Base-by-base conservation (phyloP, 495 filamentous ascomycete species). In the Daldinia loculata region DNA sequence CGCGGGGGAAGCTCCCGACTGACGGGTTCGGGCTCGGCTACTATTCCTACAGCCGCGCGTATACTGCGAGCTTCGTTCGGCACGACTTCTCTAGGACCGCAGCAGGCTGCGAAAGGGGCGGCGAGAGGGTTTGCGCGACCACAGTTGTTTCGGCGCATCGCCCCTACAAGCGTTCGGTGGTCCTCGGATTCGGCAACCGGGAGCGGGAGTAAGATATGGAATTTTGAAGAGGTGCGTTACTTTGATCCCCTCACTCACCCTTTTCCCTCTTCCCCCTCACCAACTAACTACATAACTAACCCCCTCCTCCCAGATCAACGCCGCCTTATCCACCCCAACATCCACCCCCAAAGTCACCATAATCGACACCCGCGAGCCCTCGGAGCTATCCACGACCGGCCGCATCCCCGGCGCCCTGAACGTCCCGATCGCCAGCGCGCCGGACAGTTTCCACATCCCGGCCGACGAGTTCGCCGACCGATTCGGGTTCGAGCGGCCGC, bases 281-380 rank as follows among this genome's bases (percentile, higher is more conserved):
- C 32, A 82, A 84, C 70, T 43, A 24, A 27, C 26, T n/a, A n/a
- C n/a, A n/a, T n/a, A n/a, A n/a, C n/a, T n/a, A n/a, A n/a, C n/a
- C 9, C 41, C 56, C 60, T 30, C 48, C n/a, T 56, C 27, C 7
- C 39, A 72, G 78, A 55, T 72, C 66, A 30, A 67, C 32, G 27
- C 61, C 55, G 60, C 56, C 17, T 15, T 29, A 32, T 52, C 57
- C 43, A 5, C 30, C 53, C 43, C 68, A 19, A 5, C 7, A 34
- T 29, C 56, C 39, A 6, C 38, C 56, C 57, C 66, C 11, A 48
- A 38, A 30, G 32, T 68, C 1, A 65, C 45, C 8, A 34, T 78
- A 3, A 71, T 77, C 82, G 94, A 99, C 83, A 88, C 92, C 71
- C 95, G 95, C 79, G 95, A 98, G 81, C 93, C 94, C 50, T 71